These are phyloP conservation scores for Nepenthes gracilis DNA, from an alignment of 148 eudicot genomes.

Conservation along the genomic window DNA sequence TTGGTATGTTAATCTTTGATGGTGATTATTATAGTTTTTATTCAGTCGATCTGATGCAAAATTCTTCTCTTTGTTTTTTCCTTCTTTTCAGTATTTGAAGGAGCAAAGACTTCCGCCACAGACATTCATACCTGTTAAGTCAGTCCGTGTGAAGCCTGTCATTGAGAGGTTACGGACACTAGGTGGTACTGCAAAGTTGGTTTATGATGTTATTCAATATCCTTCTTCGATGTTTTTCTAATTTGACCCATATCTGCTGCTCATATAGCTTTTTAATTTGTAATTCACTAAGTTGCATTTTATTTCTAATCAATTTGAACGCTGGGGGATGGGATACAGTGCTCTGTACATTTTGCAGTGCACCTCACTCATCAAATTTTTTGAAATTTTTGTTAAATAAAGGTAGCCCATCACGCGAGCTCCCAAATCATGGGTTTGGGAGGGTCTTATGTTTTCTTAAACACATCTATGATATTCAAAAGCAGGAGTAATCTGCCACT, in stretches of 20 bases:
- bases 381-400: too few species aligned
- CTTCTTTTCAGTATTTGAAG: slow-evolving; percentile 65
- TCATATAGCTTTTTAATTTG: too few species aligned
- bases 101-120: slow-evolving; percentile 93
- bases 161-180: slow-evolving; percentile 74
- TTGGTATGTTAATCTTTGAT: background rate
- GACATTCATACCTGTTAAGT: slow-evolving; percentile 95
- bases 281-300: too few species aligned
- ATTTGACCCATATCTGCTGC: background rate
- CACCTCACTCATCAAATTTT: too few species aligned
- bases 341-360: too few species aligned
- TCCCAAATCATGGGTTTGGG: too few species aligned
- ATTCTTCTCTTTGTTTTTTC: background rate
- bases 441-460: too few species aligned
- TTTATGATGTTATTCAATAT: slow-evolving; percentile 95
- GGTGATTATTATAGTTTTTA: background rate
- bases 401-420: too few species aligned
- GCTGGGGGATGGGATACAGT: too few species aligned
- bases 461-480: too few species aligned
- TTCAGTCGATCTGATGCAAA: background rate
- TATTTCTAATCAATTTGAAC: too few species aligned
- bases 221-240: slow-evolving; percentile 30
- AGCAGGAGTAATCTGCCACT: too few species aligned
- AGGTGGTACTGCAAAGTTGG: slow-evolving; percentile 76
- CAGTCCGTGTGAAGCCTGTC: slow-evolving; percentile 86